A percentile compares a stretch with the other conserved stretches of the same genome.
phyloP scores from a whole-genome alignment of 2,329 filamentous ascomycete genomes.

The Fusarium irregulare region DNA sequence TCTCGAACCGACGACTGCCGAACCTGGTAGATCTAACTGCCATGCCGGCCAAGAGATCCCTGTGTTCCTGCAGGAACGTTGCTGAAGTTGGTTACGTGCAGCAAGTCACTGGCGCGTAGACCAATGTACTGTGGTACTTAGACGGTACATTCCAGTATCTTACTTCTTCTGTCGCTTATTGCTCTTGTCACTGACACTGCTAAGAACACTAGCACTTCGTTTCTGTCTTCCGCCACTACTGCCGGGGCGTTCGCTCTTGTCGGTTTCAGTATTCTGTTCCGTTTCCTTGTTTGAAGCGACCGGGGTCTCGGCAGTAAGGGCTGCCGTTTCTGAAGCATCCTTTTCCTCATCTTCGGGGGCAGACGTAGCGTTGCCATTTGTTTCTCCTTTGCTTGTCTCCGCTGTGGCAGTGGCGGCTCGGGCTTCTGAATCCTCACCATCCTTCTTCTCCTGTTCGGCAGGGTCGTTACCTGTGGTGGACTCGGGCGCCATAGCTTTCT shows the following conservation, averaged over 20 bases:
- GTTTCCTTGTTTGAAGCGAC: conserved; percentile 31
- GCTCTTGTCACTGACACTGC: conserved; percentile 73
- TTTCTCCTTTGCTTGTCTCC: conserved; percentile 15
- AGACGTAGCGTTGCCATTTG: conserved; percentile 18
- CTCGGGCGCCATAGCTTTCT: conserved; percentile 51
- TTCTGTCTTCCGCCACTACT: conserved; percentile 68
- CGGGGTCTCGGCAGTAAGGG: conserved; percentile 11
- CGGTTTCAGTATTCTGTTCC: conserved; percentile 41
- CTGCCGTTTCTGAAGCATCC: conserved; percentile 20
- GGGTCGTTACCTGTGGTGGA: conserved; percentile 35
- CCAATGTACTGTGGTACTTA: conserved; percentile 40
- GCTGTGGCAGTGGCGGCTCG: conserved; percentile 7
- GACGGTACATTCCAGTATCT: conserved; percentile 22
- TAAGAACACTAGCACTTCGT: conserved; percentile 85
- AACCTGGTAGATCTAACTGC: conserved; percentile 15
- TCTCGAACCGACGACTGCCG: conserved; percentile 35
- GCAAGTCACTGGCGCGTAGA: conserved; percentile 32
- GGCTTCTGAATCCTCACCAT: conserved; percentile 27
- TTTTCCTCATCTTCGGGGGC: conserved; percentile 37
- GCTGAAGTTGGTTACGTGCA: conserved; percentile 14
- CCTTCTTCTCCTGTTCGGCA: conserved; percentile 17
- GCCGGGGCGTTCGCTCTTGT: conserved; percentile 50
- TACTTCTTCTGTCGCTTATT: conserved; percentile 67
- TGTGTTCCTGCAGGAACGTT: conserved; percentile 32
- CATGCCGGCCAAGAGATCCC: conserved; percentile 14